Conservation (phyloP, 805 yeast genomes). For the Candida germanica region DNA sequence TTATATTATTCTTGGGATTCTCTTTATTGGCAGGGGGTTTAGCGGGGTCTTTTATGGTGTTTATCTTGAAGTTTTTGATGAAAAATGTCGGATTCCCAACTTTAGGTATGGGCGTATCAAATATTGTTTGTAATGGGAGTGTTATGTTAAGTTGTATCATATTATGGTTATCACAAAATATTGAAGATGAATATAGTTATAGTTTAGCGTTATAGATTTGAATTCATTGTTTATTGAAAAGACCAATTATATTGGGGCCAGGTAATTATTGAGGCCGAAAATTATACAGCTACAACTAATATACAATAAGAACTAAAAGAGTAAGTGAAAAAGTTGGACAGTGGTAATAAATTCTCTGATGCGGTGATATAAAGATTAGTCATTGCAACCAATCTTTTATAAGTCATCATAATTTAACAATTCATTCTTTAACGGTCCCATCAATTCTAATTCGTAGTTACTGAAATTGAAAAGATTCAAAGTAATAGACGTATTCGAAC, state of each 20-base stretch:
- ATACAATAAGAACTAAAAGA: neutral
- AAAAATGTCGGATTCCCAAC: constrained; percentile 83
- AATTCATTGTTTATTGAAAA: no score
- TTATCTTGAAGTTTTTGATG: constrained; percentile 78
- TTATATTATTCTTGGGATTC: constrained; percentile 87
- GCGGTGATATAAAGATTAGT: neutral
- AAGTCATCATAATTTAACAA: constrained; percentile 16
- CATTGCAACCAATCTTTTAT: neutral
- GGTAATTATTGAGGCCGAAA: no score
- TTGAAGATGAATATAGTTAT: constrained; percentile 94
- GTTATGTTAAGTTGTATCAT: constrained; percentile 86
- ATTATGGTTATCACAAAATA: constrained; percentile 91
- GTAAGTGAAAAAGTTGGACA: no score
- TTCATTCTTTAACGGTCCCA: constrained; percentile 38
- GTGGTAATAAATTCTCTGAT: no score
- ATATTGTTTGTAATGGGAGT: constrained; percentile 73
- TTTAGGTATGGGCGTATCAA: constrained; percentile 89
- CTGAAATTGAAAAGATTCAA: constrained; percentile 66
- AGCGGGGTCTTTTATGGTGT: constrained; percentile 86
- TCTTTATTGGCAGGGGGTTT: constrained; percentile 91
- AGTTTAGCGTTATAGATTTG: constrained; percentile 68
- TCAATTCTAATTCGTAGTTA: constrained; percentile 57
- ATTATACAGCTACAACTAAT: no score
- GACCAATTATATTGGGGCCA: no score
- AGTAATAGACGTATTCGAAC: constrained; percentile 37